Conservation (phyloP, 2,329 filamentous ascomycete species). For the Colletotrichum echinochloae region DNA sequence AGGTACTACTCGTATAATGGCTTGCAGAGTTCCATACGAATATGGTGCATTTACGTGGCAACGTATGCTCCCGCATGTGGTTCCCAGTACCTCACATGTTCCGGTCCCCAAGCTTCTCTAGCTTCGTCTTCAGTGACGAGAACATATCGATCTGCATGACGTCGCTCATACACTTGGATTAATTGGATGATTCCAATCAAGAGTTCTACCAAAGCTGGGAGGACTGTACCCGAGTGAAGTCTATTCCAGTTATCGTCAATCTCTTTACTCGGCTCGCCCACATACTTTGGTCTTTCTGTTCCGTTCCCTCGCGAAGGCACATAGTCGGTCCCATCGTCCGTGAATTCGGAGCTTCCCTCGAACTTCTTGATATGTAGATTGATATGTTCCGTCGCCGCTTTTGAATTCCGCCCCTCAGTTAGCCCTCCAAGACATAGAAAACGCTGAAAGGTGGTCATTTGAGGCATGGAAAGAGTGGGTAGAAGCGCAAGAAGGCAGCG, state of each 20-base stretch:
- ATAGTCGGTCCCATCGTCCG: conserved; percentile 12
- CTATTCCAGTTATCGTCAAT: conserved; percentile 14
- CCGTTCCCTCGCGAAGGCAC: conserved; percentile 5
- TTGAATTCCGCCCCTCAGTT: background rate
- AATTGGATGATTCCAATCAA: too few relatives aligned
- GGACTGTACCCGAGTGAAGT: conserved; percentile 1
- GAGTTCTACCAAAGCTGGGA: too few relatives aligned
- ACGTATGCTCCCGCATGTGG: conserved; percentile 3
- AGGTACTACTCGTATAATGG: too few relatives aligned
- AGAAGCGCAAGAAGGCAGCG: background rate
- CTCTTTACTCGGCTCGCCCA: conserved; percentile 7
- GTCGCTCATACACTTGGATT: too few relatives aligned
- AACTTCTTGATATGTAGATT: background rate
- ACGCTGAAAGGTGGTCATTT: background rate
- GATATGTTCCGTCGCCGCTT: conserved; percentile 4
- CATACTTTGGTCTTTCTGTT: background rate
- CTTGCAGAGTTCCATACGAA: too few relatives aligned
- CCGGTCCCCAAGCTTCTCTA: conserved; percentile 4
- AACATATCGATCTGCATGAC: background rate
- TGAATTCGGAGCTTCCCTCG: conserved; percentile 1
- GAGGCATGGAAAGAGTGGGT: background rate
- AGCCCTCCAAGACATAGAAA: too few relatives aligned
- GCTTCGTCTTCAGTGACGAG: conserved; percentile 21
- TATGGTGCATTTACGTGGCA: background rate
- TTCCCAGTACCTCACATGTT: conserved; percentile 10